Conservation (phyloP, 164 flowering plant species). For the Akebia trifoliata region DNA sequence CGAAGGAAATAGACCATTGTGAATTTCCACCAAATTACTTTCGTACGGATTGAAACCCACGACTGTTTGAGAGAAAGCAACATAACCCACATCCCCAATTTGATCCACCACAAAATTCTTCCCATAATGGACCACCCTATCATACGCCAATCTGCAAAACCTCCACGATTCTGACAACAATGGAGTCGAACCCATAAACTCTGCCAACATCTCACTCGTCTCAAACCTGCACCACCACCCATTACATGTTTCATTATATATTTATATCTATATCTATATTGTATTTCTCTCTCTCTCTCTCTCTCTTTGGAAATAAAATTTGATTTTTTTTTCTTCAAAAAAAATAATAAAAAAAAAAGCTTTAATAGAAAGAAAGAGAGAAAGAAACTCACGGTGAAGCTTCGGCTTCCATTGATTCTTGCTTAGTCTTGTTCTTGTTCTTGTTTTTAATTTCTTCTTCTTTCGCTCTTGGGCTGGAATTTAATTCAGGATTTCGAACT, state of each 20-base stretch:
- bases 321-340: no score
- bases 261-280: no score
- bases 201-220: conserved; percentile 59
- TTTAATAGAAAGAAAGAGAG: background rate
- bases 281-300: no score
- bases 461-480: no score
- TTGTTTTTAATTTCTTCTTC: no score
- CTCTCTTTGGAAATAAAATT: no score
- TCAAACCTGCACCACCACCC: conserved; percentile 79
- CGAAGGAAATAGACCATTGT: conserved; percentile 25
- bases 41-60: conserved; percentile 18
- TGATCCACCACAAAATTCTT: conserved; percentile 26
- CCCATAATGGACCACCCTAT: conserved; percentile 22
- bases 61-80: conserved; percentile 46
- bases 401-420: conserved; percentile 2
- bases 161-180: conserved; percentile 51
- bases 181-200: conserved; percentile 56
- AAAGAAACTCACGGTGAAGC: background rate
- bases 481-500: no score
- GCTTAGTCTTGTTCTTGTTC: no score
- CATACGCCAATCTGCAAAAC: conserved; percentile 45
- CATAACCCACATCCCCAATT: conserved; percentile 32
- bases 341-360: background rate
- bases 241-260: no score
- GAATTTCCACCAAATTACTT: conserved; percentile 25